These are phyloP conservation scores for Mimosa pudica DNA, from an alignment of 306 rosid genomes.

Conservation along the genomic window DNA sequence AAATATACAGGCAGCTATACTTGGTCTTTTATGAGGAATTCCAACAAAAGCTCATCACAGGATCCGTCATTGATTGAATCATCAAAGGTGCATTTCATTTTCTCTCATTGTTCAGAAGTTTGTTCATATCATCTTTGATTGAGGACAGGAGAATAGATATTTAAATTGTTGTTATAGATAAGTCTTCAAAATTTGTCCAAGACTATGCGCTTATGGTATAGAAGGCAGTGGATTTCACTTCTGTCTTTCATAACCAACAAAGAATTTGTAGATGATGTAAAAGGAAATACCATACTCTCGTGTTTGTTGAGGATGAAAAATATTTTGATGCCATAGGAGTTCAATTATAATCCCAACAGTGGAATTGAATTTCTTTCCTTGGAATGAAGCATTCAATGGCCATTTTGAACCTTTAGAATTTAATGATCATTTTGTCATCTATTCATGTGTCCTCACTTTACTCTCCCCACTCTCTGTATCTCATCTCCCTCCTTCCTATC, in stretches of 20 bases:
- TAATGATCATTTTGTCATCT: no score
- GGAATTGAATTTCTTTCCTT: no score
- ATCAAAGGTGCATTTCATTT: slow-evolving; percentile 59
- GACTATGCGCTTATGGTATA: slow-evolving; percentile 6
- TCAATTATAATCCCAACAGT: no score
- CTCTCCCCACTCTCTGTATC: no score
- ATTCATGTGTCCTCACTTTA: no score
- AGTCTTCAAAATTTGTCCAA: neutral
- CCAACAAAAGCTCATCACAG: slow-evolving; percentile 39
- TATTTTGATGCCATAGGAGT: no score
- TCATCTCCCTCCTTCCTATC: no score
- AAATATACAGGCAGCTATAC: slow-evolving; percentile 51
- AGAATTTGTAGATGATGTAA: neutral
- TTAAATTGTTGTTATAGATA: slow-evolving; percentile 1
- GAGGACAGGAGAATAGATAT: neutral
- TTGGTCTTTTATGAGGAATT: slow-evolving; percentile 49
- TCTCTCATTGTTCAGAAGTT: slow-evolving; percentile 18
- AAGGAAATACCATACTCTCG: no score
- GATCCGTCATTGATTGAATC: slow-evolving; percentile 53
- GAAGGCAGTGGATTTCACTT: slow-evolving; percentile 1
- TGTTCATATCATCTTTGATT: slow-evolving; percentile 15
- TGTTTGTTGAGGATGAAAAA: no score
- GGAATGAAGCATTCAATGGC: no score
- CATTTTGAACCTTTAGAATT: no score
- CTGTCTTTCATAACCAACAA: neutral